Evolutionary conservation across 495 filamentous ascomycete species (phyloP).

Genomic region (Hypoxylon cercidicola): DNA sequence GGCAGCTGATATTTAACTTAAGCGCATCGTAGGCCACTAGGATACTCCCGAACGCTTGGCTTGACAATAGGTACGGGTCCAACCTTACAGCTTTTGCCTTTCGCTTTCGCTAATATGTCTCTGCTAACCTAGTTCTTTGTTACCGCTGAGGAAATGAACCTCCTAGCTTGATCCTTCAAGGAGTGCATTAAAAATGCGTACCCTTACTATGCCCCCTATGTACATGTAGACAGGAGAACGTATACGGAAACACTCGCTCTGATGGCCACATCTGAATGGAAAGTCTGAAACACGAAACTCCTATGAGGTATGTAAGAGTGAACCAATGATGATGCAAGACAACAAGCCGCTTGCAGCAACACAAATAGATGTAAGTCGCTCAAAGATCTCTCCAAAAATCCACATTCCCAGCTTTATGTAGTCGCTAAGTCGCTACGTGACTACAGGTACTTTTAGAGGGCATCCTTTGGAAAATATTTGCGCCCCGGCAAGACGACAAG

Average conservation of each 20-base stretch:
- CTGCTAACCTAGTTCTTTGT: background rate
- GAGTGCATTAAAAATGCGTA: conserved; percentile 5
- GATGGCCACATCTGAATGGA: conserved; percentile 14
- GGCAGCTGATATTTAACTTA: background rate
- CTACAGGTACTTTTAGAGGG: background rate
- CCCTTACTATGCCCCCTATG: conserved; percentile 3
- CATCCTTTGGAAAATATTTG: background rate
- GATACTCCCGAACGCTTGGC: conserved; percentile 27
- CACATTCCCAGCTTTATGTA: background rate
- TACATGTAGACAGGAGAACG: background rate
- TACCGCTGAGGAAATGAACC: background rate
- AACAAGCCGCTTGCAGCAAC: conserved; percentile 18
- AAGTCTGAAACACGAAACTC: conserved; percentile 34
- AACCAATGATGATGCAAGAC: conserved; percentile 36
- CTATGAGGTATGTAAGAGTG: conserved; percentile 25
- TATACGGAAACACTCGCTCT: conserved; percentile 9
- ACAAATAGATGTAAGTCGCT: background rate
- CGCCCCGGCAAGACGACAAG: conserved; percentile 11
- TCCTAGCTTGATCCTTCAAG: conserved; percentile 21
- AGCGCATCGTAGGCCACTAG: background rate
- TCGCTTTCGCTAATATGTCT: background rate
- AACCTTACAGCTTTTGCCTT: too few species aligned
- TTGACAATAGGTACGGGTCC: conserved; percentile 20
- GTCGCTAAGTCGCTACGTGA: background rate
- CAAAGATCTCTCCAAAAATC: background rate